Percentiles rank a stretch among this genome's conserved stretches.
These are phyloP conservation scores for Picea abies DNA, from an alignment of 83 land plant species.

Conservation along the genomic window DNA sequence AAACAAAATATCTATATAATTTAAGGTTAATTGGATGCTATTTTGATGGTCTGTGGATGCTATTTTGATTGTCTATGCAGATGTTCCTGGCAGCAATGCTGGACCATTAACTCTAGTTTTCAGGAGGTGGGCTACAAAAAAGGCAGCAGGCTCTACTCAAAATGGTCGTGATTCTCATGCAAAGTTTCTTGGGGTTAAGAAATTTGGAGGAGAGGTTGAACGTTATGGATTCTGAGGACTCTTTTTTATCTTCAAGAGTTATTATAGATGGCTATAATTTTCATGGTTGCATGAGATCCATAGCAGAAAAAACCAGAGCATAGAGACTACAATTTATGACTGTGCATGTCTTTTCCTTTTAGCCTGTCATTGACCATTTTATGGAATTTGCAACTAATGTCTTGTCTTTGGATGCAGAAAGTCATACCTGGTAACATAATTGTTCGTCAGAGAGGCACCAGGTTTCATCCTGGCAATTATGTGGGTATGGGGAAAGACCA, in stretches of 20 bases:
- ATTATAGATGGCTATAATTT: neutral
- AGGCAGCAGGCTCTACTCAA: slow-evolving; percentile 86
- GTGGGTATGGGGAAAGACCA: slow-evolving; percentile 99
- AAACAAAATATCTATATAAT: no score
- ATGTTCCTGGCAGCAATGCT: slow-evolving; percentile 21
- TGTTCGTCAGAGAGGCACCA: slow-evolving; percentile 92
- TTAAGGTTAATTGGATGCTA: no score
- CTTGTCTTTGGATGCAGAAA: slow-evolving; percentile 56
- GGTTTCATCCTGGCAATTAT: slow-evolving; percentile 95
- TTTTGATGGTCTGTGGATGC: no score
- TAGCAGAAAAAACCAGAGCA: neutral
- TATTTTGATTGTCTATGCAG: slow-evolving; percentile 11
- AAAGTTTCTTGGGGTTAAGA: slow-evolving; percentile 87
- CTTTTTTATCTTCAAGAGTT: neutral
- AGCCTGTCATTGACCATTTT: neutral
- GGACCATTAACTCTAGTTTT: slow-evolving; percentile 58
- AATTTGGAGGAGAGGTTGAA: slow-evolving; percentile 83
- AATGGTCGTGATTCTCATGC: slow-evolving; percentile 95
- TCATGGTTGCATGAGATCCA: neutral
- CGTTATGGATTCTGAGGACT: neutral
- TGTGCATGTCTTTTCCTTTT: neutral
- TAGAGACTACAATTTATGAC: neutral
- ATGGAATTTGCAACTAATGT: neutral
- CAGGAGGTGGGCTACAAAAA: slow-evolving; percentile 96
- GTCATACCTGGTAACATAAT: slow-evolving; percentile 97